Base-by-base conservation (phyloP, 495 filamentous ascomycete genomes). In the Neurospora tetraspora region DNA sequence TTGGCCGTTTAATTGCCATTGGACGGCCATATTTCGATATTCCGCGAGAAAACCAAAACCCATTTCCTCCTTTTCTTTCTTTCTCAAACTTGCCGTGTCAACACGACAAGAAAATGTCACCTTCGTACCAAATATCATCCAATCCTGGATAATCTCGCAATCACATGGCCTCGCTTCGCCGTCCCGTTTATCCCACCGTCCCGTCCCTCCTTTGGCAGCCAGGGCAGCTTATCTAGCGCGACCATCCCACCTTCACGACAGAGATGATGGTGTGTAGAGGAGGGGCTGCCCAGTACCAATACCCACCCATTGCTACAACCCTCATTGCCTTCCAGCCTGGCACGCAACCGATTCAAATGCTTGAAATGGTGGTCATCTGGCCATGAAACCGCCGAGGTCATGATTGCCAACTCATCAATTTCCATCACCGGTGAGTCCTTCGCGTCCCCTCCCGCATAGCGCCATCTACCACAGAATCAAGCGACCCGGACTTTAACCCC, bases 391-490 rank as follows among this genome's bases (percentile, higher is more conserved):
- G 34, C 70, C 34, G 34, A 43, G 68, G 69, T 73, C 69, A 69
- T 59, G 73, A 76, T 70, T 78, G 77, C 73, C 77, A 78, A 77
- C 77, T 77, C 77, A 78, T 78, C 77, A 78, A 77, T 61, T 70
- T 68, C 69, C 40, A 53, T 43, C 69, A 73, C 77, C 76, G 77
- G 77, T 78, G 77, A 77, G 72, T 18, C 16, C 9, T n/a, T 39
- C 27, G 69, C 39, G 18, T 43, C 42, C 23, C 23, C 27, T 61
- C 27, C 27, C 53, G 53, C 53, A 65, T 73, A 74, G 69, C 45
- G 68, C 68, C 74, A 39, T 72, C 27, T 36, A 39, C 74, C 42
- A 36, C 20, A 38, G 59, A 61, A 45, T 27, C 70, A 71, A 73
- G 40, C 71, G 65, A n/a, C 69, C 71, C 20, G 31, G 36, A 36